phyloP scores from a whole-genome alignment of 163 green algal species.

The Chlamydomonas reinhardtii region DNA sequence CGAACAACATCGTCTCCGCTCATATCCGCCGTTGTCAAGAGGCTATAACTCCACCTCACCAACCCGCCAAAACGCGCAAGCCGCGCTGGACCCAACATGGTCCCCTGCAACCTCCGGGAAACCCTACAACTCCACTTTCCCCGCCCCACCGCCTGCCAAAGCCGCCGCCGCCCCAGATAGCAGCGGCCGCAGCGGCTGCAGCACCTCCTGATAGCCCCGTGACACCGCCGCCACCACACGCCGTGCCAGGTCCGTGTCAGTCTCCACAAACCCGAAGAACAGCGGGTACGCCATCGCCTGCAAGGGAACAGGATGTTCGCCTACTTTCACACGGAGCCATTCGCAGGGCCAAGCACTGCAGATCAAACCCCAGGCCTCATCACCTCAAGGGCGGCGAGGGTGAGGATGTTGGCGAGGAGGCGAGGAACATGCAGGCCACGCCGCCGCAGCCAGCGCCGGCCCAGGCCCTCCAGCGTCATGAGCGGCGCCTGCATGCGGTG shows the following conservation, averaged over 20 bases:
- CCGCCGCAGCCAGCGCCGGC: background rate
- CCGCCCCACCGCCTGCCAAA: no score
- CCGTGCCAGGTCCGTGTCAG: background rate
- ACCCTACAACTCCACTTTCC: no score
- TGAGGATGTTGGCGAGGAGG: background rate
- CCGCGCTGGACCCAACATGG: no score
- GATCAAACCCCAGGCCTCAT: no score
- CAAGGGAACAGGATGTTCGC: no score
- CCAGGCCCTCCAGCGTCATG: background rate
- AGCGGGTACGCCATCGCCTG: constrained; percentile 3
- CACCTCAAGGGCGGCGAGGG: background rate
- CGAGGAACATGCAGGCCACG: background rate
- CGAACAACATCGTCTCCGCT: no score
- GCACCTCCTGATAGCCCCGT: background rate
- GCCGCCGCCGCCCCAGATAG: background rate
- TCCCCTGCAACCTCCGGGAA: no score
- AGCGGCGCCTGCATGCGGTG: background rate
- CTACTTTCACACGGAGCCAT: no score
- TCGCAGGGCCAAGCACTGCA: no score
- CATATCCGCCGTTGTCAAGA: no score
- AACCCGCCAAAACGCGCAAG: no score
- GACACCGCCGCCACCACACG: background rate
- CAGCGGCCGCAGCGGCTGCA: background rate
- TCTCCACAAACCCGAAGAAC: constrained; percentile 44
- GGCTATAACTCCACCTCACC: no score